Percentiles rank a stretch among this genome's conserved stretches.
These are phyloP conservation scores for Candida sanyaensis DNA, from an alignment of 1,139 yeast species.

Conservation along the genomic window DNA sequence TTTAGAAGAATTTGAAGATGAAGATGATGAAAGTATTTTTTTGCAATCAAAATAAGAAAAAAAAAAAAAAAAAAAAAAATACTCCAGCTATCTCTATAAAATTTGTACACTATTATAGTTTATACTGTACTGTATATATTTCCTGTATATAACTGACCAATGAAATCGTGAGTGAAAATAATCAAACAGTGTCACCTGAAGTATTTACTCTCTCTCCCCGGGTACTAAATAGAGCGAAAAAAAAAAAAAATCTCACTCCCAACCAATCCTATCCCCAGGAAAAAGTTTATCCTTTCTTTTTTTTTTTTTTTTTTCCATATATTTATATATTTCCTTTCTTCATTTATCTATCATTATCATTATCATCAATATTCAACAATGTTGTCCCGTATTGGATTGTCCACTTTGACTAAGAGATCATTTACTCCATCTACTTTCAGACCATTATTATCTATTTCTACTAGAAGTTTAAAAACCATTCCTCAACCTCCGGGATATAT, in stretches of 20 bases:
- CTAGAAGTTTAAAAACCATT: conserved; percentile 38
- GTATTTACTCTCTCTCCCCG: background rate
- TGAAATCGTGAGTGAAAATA: conserved; percentile 1
- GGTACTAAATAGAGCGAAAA: background rate
- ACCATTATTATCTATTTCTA: conserved; percentile 8
- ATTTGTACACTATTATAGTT: too few relatives aligned
- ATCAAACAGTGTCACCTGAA: background rate
- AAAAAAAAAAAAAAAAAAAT: too few relatives aligned
- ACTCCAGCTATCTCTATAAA: background rate
- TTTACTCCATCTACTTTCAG: conserved; percentile 6
- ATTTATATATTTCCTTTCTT: background rate
- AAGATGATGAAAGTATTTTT: conserved; percentile 32
- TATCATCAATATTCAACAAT: conserved; percentile 14
- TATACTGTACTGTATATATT: too few relatives aligned
- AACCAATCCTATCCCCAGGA: conserved; percentile 3
- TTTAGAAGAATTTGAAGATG: conserved; percentile 46
- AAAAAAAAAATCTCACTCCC: background rate
- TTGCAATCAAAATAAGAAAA: too few relatives aligned
- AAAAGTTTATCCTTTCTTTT: background rate
- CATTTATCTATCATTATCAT: background rate
- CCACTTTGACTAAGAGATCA: conserved; percentile 10
- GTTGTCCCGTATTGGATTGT: conserved; percentile 35
- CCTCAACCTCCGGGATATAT: conserved; percentile 76
- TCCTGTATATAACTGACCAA: conserved; percentile 7
- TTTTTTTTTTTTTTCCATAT: background rate